A percentile compares a stretch with the other conserved stretches of the same genome.
These are phyloP conservation scores for Pythium graminicola DNA, from an alignment of 352 stramenopile genomes.

Conservation along the genomic window DNA sequence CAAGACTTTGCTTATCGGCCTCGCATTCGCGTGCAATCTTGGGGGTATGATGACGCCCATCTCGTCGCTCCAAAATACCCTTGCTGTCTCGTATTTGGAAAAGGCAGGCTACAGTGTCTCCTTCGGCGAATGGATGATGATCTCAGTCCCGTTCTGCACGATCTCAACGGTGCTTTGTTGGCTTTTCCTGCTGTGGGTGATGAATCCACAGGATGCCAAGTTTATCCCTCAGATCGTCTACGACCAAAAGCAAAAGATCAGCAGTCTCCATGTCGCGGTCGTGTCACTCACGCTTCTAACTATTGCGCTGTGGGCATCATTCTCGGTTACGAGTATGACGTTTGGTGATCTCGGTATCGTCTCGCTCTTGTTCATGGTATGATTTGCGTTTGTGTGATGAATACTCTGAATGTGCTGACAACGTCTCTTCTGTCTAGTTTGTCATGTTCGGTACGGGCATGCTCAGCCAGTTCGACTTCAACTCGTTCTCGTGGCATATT, in stretches of 20 bases:
- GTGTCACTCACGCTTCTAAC: slow-evolving; percentile 86
- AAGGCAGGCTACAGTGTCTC: slow-evolving; percentile 84
- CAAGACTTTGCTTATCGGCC: slow-evolving; percentile 87
- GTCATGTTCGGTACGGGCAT: slow-evolving; percentile 86
- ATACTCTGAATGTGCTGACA: slow-evolving; percentile 7
- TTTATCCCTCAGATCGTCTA: slow-evolving; percentile 92
- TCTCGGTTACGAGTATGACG: slow-evolving; percentile 76
- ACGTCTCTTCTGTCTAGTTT: slow-evolving; percentile 32
- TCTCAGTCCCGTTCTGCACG: slow-evolving; percentile 85
- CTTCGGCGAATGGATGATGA: slow-evolving; percentile 88
- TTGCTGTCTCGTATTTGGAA: slow-evolving; percentile 81
- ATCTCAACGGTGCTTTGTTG: slow-evolving; percentile 86
- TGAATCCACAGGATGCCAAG: slow-evolving; percentile 82
- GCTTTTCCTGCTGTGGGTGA: slow-evolving; percentile 83
- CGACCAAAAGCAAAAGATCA: slow-evolving; percentile 87
- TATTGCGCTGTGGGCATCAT: slow-evolving; percentile 87
- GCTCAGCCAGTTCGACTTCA: slow-evolving; percentile 91
- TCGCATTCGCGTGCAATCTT: slow-evolving; percentile 92
- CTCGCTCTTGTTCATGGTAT: slow-evolving; percentile 87
- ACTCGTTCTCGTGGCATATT: slow-evolving; percentile 93
- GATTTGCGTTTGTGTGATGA: background rate
- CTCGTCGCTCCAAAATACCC: slow-evolving; percentile 86
- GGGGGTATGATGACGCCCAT: slow-evolving; percentile 93
- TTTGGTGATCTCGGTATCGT: slow-evolving; percentile 91
- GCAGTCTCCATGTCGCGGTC: slow-evolving; percentile 83